phyloP scores from a whole-genome alignment of 2,329 filamentous ascomycete species.

The Drechslerella coelobrocha region DNA sequence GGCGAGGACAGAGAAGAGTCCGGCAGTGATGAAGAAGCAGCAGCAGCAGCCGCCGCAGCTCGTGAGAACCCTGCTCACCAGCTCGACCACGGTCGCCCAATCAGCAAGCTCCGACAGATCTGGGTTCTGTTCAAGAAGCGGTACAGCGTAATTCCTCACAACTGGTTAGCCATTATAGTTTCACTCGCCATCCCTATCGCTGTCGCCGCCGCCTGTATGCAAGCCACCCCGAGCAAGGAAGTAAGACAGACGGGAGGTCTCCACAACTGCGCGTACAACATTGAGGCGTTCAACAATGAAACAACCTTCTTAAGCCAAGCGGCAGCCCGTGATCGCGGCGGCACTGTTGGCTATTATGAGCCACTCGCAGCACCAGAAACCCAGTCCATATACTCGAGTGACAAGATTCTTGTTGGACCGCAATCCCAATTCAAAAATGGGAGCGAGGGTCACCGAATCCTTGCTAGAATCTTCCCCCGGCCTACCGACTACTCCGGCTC shows the following conservation, averaged over 20 bases:
- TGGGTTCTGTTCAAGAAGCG: slow-evolving; percentile 80
- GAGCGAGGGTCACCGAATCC: slow-evolving; percentile 14
- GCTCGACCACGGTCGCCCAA: slow-evolving; percentile 72
- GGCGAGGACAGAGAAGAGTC: slow-evolving; percentile 36
- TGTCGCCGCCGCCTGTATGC: slow-evolving; percentile 66
- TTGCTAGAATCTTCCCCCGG: slow-evolving; percentile 21
- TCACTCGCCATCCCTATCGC: slow-evolving; percentile 80
- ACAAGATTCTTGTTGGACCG: slow-evolving; percentile 29
- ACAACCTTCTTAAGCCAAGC: neutral
- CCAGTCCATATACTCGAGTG: neutral
- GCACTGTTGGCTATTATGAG: slow-evolving; percentile 3
- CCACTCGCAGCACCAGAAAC: slow-evolving; percentile 13
- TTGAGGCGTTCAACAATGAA: slow-evolving; percentile 9
- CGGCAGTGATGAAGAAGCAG: slow-evolving; percentile 65
- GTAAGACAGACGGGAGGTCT: neutral
- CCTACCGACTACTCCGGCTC: neutral
- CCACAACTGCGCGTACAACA: slow-evolving; percentile 25
- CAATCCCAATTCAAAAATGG: slow-evolving; percentile 11
- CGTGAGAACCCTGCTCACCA: slow-evolving; percentile 52
- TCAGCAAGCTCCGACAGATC: slow-evolving; percentile 74
- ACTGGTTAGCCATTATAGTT: slow-evolving; percentile 76
- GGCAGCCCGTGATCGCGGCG: slow-evolving; percentile 8
- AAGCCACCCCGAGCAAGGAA: slow-evolving; percentile 39
- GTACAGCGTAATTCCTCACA: slow-evolving; percentile 76
- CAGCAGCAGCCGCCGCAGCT: slow-evolving; percentile 65